A percentile compares a stretch with the other conserved stretches of the same genome.
Evolutionary conservation across 2,329 filamentous ascomycete species (phyloP).

Genomic region (Neurospora sp.): DNA sequence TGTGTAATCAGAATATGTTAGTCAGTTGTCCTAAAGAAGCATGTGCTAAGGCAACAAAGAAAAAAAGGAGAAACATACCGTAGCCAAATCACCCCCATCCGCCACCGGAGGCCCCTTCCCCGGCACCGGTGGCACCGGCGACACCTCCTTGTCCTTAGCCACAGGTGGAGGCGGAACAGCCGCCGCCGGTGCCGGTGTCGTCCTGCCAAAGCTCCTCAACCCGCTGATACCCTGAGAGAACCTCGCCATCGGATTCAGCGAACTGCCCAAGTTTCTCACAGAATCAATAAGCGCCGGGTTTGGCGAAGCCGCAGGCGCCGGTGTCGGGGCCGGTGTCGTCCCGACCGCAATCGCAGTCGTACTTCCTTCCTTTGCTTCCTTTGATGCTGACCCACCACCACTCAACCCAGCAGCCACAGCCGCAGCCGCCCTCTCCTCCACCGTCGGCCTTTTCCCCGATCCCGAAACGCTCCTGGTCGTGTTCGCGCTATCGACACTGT

Average conservation of each 20-base stretch:
- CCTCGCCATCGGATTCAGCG: slow-evolving; percentile 73
- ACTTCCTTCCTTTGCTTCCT: slow-evolving; percentile 7
- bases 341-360: slow-evolving; percentile 19
- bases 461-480: slow-evolving; percentile 46
- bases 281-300: slow-evolving; percentile 66
- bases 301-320: slow-evolving; percentile 14
- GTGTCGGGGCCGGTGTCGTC: slow-evolving; percentile 4
- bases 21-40: not conserved
- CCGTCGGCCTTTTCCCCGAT: slow-evolving; percentile 43
- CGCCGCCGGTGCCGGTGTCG: slow-evolving; percentile 32
- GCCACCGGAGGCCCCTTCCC: slow-evolving; percentile 24
- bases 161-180: slow-evolving; percentile 24
- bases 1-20: slow-evolving; percentile 17
- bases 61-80: slow-evolving; percentile 28
- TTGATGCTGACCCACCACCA: not conserved
- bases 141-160: slow-evolving; percentile 24
- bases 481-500: slow-evolving; percentile 63
- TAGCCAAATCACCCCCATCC: slow-evolving; percentile 47
- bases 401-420: not conserved
- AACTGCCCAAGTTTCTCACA: slow-evolving; percentile 70
- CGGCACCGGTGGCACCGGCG: slow-evolving; percentile 30
- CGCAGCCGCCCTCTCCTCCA: slow-evolving; percentile 25
- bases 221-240: slow-evolving; percentile 60
- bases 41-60: too few species aligned
- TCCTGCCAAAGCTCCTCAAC: slow-evolving; percentile 65